Evolutionary conservation across 106 monocot species (phyloP).

Genomic region (Dactylorhiza incarnata): DNA sequence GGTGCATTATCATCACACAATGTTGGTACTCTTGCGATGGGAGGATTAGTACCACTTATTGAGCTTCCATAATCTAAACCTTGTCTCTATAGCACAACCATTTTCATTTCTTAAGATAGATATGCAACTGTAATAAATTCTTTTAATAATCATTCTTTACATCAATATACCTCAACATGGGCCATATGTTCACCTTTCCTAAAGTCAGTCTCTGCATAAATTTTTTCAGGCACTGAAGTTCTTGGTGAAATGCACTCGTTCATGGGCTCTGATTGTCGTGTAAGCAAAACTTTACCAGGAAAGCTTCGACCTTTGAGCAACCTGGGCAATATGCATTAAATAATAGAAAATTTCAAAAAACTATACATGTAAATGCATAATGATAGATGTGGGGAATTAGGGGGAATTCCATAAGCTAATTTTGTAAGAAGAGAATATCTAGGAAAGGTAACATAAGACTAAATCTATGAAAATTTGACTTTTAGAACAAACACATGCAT

Average conservation of each 20-base stretch:
- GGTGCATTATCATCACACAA: slow-evolving; percentile 24
- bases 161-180: slow-evolving; percentile 49
- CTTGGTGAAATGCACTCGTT: slow-evolving; percentile 31
- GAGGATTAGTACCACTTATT: slow-evolving; percentile 18
- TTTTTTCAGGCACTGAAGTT: slow-evolving; percentile 30
- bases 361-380: slow-evolving; percentile 5
- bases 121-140: neutral
- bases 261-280: slow-evolving; percentile 55
- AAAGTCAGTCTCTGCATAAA: slow-evolving; percentile 41
- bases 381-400: neutral
- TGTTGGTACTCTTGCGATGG: slow-evolving; percentile 31
- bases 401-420: neutral
- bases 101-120: slow-evolving; percentile 8
- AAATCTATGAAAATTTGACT: neutral
- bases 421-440: neutral
- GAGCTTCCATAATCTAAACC: slow-evolving; percentile 26
- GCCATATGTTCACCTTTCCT: slow-evolving; percentile 22
- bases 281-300: slow-evolving; percentile 88
- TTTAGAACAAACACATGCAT: neutral
- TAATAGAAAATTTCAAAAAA: neutral
- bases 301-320: slow-evolving; percentile 88
- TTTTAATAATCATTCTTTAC: slow-evolving; percentile 2
- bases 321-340: slow-evolving; percentile 23
- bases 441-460: neutral
- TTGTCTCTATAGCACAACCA: slow-evolving; percentile 32